phyloP scores from a whole-genome alignment of 352 stramenopile genomes.

The Phytophthora boehmeriae region DNA sequence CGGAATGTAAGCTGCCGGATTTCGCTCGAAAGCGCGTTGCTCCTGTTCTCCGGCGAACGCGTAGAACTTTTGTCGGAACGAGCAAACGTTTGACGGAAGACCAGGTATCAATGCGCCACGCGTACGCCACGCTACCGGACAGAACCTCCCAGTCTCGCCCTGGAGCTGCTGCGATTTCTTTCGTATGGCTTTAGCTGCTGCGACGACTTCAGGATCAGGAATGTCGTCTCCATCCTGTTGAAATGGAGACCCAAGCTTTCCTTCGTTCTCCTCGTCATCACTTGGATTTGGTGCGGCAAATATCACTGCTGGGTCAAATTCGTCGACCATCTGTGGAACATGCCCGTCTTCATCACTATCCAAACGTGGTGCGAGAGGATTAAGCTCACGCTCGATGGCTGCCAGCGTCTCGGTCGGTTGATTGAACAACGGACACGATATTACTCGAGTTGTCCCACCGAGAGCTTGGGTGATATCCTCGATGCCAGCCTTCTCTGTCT shows the following conservation, averaged over 20 bases:
- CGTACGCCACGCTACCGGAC: conserved; percentile 58
- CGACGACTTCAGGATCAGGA: conserved; percentile 16
- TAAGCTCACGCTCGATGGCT: conserved; percentile 35
- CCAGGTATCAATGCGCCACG: conserved; percentile 52
- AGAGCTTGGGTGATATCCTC: conserved; percentile 23
- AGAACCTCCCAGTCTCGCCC: conserved; percentile 66
- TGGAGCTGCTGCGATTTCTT: conserved; percentile 28
- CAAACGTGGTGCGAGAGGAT: conserved; percentile 48
- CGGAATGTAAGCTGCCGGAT: conserved; percentile 55
- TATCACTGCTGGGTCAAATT: conserved; percentile 36
- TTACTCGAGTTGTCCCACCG: conserved; percentile 15
- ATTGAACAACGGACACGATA: conserved; percentile 32
- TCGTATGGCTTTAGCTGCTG: conserved; percentile 19
- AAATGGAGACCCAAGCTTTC: neutral
- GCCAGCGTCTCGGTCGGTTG: conserved; percentile 37
- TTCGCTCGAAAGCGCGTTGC: conserved; percentile 50
- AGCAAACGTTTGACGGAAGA: conserved; percentile 37
- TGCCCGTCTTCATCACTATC: conserved; percentile 54
- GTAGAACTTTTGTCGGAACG: conserved; percentile 57
- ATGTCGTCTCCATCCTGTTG: conserved; percentile 8
- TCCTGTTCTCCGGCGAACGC: conserved; percentile 54
- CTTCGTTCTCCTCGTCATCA: conserved; percentile 17
- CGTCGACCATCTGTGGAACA: conserved; percentile 22
- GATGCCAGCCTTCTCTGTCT: conserved; percentile 22
- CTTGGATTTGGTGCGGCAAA: conserved; percentile 30